A percentile compares a stretch with the other conserved stretches of the same genome.
Evolutionary conservation across 331 rosid genomes (phyloP).

Genomic region (Rhamnella rubrinervis): DNA sequence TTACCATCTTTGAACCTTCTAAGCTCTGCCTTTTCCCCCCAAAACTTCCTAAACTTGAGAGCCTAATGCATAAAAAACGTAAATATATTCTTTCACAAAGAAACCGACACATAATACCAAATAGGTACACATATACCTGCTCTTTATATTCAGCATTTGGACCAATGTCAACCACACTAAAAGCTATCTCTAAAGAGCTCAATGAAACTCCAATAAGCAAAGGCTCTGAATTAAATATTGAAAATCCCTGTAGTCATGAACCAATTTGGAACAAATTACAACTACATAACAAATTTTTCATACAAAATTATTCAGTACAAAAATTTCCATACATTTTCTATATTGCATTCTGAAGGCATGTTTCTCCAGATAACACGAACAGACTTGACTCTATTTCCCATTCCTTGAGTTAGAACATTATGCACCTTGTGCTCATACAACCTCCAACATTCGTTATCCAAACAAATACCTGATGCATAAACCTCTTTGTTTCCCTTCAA

Average conservation of each 20-base stretch:
- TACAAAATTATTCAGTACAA: constrained; percentile 22
- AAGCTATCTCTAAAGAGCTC: constrained; percentile 81
- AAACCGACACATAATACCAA: neutral
- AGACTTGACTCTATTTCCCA: constrained; percentile 66
- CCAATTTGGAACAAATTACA: constrained; percentile 16
- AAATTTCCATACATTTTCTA: constrained; percentile 63
- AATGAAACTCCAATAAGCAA: constrained; percentile 70
- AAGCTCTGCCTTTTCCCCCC: constrained; percentile 94
- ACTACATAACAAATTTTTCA: constrained; percentile 18
- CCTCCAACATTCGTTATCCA: constrained; percentile 95
- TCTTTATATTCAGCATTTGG: constrained; percentile 82
- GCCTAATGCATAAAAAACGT: constrained; percentile 47
- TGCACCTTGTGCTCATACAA: constrained; percentile 78
- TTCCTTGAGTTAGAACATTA: constrained; percentile 61
- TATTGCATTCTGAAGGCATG: constrained; percentile 45
- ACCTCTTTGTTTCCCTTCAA: constrained; percentile 62
- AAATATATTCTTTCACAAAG: constrained; percentile 18
- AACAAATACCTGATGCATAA: constrained; percentile 66
- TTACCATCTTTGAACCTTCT: constrained; percentile 92
- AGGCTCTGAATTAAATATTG: constrained; percentile 65
- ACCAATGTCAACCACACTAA: constrained; percentile 81
- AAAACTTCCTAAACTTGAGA: constrained; percentile 67
- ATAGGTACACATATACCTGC: constrained; percentile 54
- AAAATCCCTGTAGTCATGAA: constrained; percentile 63
- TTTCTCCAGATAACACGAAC: constrained; percentile 86